These are phyloP conservation scores for Juglanconis sp. DNA, from an alignment of 2,329 filamentous ascomycete genomes.

Conservation along the genomic window DNA sequence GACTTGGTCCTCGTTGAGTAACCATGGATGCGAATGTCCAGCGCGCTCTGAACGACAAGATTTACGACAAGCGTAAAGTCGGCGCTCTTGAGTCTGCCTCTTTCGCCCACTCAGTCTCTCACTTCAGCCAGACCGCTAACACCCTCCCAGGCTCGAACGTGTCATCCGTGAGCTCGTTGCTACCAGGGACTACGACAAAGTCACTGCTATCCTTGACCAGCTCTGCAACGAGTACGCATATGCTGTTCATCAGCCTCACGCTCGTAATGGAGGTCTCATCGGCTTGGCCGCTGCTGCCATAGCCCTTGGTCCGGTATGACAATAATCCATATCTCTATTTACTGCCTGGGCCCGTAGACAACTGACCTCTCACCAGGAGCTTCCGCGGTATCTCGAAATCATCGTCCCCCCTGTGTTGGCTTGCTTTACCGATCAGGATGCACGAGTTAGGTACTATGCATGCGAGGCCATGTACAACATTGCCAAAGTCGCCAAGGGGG, in stretches of 20 bases:
- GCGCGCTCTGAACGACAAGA: conserved; percentile 91
- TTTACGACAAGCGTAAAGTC: conserved; percentile 96
- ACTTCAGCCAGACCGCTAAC: background rate
- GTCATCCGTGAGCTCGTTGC: conserved; percentile 81
- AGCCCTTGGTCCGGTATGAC: conserved; percentile 80
- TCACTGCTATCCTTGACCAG: conserved; percentile 88
- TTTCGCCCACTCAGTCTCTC: background rate
- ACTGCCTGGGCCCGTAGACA: background rate
- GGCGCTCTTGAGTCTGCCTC: conserved; percentile 84
- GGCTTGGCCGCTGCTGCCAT: conserved; percentile 94
- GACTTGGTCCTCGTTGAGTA: conserved; percentile 2
- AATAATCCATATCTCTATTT: background rate
- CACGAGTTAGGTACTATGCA: conserved; percentile 93
- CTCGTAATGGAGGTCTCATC: conserved; percentile 92
- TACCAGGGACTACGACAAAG: conserved; percentile 72
- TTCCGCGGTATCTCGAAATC: conserved; percentile 85
- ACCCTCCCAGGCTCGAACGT: conserved; percentile 69
- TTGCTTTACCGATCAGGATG: conserved; percentile 98
- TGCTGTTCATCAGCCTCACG: conserved; percentile 93
- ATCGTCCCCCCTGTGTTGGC: conserved; percentile 96
- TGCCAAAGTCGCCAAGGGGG: conserved; percentile 96
- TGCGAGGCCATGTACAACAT: conserved; percentile 99
- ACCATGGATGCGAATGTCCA: conserved; percentile 86
- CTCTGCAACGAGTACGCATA: conserved; percentile 98
- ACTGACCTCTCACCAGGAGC: conserved; percentile 56